Base-by-base conservation (phyloP, 2,329 filamentous ascomycete species). In the Alternaria ethzedia region DNA sequence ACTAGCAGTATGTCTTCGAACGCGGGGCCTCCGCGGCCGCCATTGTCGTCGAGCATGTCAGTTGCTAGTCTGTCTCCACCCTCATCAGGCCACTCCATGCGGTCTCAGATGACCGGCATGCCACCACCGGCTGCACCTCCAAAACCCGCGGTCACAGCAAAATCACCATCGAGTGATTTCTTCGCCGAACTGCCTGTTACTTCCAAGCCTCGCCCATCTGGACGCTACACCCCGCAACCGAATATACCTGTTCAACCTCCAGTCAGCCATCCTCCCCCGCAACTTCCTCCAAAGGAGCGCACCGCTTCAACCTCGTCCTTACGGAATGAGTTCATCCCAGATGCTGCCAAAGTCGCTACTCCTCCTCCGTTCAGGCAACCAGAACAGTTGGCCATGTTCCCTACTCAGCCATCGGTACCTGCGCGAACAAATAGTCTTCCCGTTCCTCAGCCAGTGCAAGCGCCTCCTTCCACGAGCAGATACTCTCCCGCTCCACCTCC, bases 1-100 rank as follows among this genome's bases (percentile, higher is more conserved):
- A 91, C 85, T 70, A 88, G 86, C 65, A 92, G 90, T 75, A 85
- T 89, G 47, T 64, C 71, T 13, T 72, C 64, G 2, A 70, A 57
- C 46, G 43, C 66, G 52, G 71, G 64, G 10, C 66, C 70, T 13
- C 59, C 71, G 26, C 67, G 65, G 15, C 73, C 72, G 9, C 46
- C 66, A 11, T 73, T 72, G 8, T 71, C 75, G 8, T 75, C 75
- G n/a, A 77, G 64, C 59, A 73, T 76, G 63, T 75, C 77, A n/a
- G 67, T 70, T 15, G 64, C 78, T 17, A 79, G 72, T 57, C 43
- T 82, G 45, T 81, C 80, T n/a, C 80, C 81, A 13, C 79, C 82
- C 12, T 74, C 78, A 8, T 81, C 81, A 11, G 78, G 74, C 49
- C 79, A 82, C 49, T 80, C 80, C 2, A 74, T 70, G 58, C 74